Base-by-base conservation (phyloP, 2,329 filamentous ascomycete species). In the Lecanosticta acicola region DNA sequence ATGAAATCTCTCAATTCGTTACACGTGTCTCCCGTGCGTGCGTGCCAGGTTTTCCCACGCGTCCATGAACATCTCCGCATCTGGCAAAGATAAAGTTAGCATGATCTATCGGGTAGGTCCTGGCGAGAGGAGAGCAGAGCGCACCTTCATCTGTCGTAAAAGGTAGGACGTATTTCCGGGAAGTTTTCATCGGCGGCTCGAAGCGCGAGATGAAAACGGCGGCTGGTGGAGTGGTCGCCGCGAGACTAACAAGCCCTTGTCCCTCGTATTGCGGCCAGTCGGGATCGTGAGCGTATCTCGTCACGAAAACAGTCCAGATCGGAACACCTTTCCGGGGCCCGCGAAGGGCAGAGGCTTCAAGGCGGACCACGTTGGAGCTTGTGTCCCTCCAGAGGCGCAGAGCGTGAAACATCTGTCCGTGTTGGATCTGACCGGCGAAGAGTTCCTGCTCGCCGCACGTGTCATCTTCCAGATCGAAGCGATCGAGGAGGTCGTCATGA, bases 251-350 rank as follows among this genome's bases (percentile, higher is more conserved):
- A 3, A 54, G 17, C 0, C 57, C 54, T 17, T 45, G 40, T 1
- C 66, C 67, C 1, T 69, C 54, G 9, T 61, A 64, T 33, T 68
- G 69, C 47, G 76, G 68, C 76, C 77, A 80, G 26, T 64, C 65
- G 3, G 54, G 62, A 68, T 41, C 69, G 65, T 64, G 63, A 26
- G 77, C 62, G 44, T 73, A 70, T 11, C 33, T 46, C 3, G 51
- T 54, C 16, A 79, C 68, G 49, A 79, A 79, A 0, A 75, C 75
- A 2, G 78, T 83, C 79, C 79, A 83, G 45, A 82, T 74, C 0
- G 79, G 79, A 2, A 76, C 74, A 16, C 70, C 67, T 52, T 73
- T 71, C 63, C 75, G 69, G 1, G 71, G 69, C 1, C 79, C 78
- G 19, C 71, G 66, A 20, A 72, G 68, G 26, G 79, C 66, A 0